Evolutionary conservation across 2,329 filamentous ascomycete genomes (phyloP).

Genomic region (Diaporthe sp.): DNA sequence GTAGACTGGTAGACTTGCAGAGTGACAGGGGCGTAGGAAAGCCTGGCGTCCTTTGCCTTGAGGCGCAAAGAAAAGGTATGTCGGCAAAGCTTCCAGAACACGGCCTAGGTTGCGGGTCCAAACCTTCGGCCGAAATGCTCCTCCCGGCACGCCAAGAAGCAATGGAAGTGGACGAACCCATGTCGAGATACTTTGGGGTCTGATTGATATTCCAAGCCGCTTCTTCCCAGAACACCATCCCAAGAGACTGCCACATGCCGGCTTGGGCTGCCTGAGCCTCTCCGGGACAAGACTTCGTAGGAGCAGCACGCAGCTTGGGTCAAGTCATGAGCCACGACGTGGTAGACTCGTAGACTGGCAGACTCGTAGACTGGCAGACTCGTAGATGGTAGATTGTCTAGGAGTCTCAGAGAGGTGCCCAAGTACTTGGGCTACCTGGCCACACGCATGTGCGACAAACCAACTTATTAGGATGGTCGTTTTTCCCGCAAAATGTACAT

Average conservation of each 20-base stretch:
- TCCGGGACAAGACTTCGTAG: no score
- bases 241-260: no score
- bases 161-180: neutral
- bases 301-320: no score
- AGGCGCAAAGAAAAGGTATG: neutral
- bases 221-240: neutral
- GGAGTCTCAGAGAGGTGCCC: no score
- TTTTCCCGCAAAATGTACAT: no score
- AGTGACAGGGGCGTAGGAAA: neutral
- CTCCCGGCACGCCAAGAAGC: constrained; percentile 12
- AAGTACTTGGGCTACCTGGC: no score
- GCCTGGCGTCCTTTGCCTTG: neutral
- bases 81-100: constrained; percentile 12
- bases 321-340: no score
- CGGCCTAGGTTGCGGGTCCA: constrained; percentile 5
- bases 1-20: no score
- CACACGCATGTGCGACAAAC: neutral
- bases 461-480: neutral
- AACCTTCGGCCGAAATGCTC: neutral
- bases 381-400: no score
- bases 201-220: neutral
- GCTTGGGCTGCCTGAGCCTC: no score
- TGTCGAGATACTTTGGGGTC: neutral
- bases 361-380: no score
- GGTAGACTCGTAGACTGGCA: no score